Base-by-base conservation (phyloP, 2,329 filamentous ascomycete genomes). In the Hyphodiscus sp. region DNA sequence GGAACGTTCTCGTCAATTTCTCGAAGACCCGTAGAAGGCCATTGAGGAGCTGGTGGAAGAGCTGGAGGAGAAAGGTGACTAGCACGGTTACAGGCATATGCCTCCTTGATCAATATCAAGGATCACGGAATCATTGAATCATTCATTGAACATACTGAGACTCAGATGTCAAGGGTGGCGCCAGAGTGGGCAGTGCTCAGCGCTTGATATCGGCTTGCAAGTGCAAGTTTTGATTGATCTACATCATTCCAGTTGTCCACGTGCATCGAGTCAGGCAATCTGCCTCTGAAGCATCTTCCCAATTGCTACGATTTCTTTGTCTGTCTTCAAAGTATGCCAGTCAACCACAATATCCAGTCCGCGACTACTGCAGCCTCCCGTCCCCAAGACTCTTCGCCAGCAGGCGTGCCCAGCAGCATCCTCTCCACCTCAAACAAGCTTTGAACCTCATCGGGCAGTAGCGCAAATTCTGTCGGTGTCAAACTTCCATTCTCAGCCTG, bases 261-360 rank as follows among this genome's bases (percentile, higher is more conserved):
- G 73, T 78, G 75, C 77, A 74, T 76, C 76, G 76, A 79, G 76
- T 80, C 76, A 73, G 74, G 70, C 67, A 70, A 72, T 43, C 51
- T 61, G 55, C 58, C 52, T 69, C 50, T 60, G 52, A 52, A 46
- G 44, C 52, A 45, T 56, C 45, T 46, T 51, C 42, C 49, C 53
- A 56, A 58, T 57, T 58, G 45, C 50, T 57, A 54, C 44, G 52
- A 57, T 69, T 70, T 73, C 74, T 77, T 77, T 77, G 74, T 77
- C 73, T 67, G 67, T 63, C 57, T 68, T 67, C 62, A 69, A 67
- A 69, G 65, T 19, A 51, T 59, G 55, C 42, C 55, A 52, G 55
- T 55, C 50, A 54, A 52, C 57, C 41, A 57, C 58, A 54, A 60
- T 58, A 59, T 59, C 57, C 51, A 63, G 70, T 66, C 73, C 71